Conservation (phyloP, 2,329 filamentous ascomycete species). For the Neonectria punicea region DNA sequence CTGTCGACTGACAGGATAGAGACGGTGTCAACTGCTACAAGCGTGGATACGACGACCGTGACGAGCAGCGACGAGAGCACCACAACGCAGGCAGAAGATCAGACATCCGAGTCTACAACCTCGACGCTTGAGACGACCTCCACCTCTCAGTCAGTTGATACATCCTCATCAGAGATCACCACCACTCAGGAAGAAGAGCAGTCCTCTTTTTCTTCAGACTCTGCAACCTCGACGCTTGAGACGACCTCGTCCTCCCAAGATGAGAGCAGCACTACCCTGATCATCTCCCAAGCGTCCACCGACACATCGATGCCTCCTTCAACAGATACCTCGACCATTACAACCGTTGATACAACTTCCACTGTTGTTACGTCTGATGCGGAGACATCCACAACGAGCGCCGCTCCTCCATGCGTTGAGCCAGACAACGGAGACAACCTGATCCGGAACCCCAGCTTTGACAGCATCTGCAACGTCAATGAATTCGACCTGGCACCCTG, state of each 20-base stretch:
- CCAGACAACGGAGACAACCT: not conserved
- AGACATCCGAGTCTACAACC: not conserved
- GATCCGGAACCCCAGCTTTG: not conserved
- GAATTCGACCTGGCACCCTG: not conserved
- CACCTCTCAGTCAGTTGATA: not conserved
- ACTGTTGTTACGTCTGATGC: not conserved
- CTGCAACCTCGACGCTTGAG: not conserved
- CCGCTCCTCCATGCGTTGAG: not conserved
- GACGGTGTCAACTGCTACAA: not conserved
- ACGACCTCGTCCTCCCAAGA: not conserved
- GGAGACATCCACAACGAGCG: not conserved
- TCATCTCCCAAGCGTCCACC: not conserved
- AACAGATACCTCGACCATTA: not conserved
- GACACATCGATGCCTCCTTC: not conserved
- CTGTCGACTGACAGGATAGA: not conserved
- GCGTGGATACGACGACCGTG: not conserved
- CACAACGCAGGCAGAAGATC: not conserved
- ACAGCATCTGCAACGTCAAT: not conserved
- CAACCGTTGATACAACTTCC: not conserved
- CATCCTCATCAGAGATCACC: not conserved
- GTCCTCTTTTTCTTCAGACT: not conserved
- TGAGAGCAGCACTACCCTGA: not conserved
- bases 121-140: not conserved
- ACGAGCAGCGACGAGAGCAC: not conserved
- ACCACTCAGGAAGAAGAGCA: not conserved